Conservation (phyloP, 768 basidiomycete genomes). For the Tricholoma flavovirens region DNA sequence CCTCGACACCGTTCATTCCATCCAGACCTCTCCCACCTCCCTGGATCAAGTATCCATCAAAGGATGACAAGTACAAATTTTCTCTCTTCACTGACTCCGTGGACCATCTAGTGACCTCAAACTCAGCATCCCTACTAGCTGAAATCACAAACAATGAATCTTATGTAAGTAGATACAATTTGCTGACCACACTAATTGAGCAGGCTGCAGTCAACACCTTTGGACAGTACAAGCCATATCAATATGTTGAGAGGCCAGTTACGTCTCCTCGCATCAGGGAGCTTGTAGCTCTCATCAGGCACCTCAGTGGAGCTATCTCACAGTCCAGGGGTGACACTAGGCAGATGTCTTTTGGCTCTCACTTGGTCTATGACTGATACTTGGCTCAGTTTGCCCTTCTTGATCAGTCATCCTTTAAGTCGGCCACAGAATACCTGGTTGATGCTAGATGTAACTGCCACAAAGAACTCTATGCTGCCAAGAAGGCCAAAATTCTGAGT, state of each 20-base stretch:
- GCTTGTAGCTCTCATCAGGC: background rate
- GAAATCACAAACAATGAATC: background rate
- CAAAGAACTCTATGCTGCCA: conserved; percentile 6
- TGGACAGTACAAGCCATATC: background rate
- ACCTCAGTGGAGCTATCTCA: conserved; percentile 1
- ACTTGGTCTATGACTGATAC: background rate
- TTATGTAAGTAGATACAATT: background rate
- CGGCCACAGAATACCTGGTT: background rate
- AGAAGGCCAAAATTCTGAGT: conserved; percentile 1
- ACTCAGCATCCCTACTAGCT: background rate
- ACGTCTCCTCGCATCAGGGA: background rate
- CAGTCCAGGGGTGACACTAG: background rate
- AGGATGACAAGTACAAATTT: conserved; percentile 1
- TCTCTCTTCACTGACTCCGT: background rate
- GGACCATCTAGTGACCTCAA: background rate
- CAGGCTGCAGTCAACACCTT: background rate
- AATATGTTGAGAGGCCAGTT: background rate
- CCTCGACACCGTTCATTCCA: background rate
- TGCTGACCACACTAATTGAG: background rate
- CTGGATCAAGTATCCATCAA: conserved; percentile 1
- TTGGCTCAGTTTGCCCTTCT: background rate
- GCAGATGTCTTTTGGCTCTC: background rate
- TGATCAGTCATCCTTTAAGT: background rate
- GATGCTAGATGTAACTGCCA: background rate
- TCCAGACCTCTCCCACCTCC: conserved; percentile 1